Evolutionary conservation across 352 stramenopile genomes (phyloP).

Genomic region (Pythium aristosporum): DNA sequence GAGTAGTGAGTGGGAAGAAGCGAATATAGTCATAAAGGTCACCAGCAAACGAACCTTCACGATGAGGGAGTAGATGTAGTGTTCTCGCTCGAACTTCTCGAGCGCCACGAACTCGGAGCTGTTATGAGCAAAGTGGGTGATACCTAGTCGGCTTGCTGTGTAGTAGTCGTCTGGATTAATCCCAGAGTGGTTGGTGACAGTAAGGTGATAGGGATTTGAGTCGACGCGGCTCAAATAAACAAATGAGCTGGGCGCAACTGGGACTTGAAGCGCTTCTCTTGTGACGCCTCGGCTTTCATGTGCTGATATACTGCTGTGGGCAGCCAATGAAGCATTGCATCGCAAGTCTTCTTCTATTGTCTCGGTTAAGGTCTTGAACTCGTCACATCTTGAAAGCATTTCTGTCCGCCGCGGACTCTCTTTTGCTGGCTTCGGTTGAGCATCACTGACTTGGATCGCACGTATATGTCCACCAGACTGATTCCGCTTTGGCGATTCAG

Average conservation of each 20-base stretch:
- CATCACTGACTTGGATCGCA: background rate
- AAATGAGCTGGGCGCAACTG: constrained; percentile 59
- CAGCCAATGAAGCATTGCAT: background rate
- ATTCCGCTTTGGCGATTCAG: background rate
- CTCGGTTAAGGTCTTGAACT: constrained; percentile 67
- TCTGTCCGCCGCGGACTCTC: constrained; percentile 31
- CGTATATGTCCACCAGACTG: background rate
- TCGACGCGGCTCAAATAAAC: constrained; percentile 72
- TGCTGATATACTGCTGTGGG: no score
- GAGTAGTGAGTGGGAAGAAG: background rate
- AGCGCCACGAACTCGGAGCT: constrained; percentile 88
- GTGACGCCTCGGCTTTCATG: background rate
- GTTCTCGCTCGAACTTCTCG: constrained; percentile 90
- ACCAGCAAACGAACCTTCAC: constrained; percentile 47
- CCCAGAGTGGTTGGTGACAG: constrained; percentile 54
- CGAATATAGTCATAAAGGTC: background rate
- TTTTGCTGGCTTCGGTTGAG: background rate
- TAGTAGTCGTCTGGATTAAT: constrained; percentile 88
- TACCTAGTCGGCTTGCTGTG: constrained; percentile 84
- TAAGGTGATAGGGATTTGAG: constrained; percentile 77
- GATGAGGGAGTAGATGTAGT: constrained; percentile 85
- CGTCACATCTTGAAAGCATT: constrained; percentile 41
- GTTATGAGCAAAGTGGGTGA: constrained; percentile 84
- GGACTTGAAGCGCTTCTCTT: background rate
- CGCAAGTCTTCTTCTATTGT: constrained; percentile 46